Base-by-base conservation (phyloP, 2,329 filamentous ascomycete genomes). In the Clonostachys rhizophaga region DNA sequence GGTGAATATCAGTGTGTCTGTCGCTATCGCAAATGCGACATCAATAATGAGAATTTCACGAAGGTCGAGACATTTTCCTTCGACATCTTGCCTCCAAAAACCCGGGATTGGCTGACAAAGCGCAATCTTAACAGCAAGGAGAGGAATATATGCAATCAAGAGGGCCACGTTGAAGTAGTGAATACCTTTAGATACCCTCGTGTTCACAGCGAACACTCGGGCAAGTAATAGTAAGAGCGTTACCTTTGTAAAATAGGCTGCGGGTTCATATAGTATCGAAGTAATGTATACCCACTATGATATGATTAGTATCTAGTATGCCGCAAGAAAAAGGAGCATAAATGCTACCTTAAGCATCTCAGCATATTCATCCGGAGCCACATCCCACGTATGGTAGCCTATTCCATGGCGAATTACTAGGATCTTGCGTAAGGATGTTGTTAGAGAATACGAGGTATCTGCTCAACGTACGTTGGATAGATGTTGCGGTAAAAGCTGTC, bases 41-140 rank as follows among this genome's bases (percentile, higher is more conserved):
- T 67, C 64, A 12, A 56, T 52, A 3, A 60, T 55, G 47, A 66
- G 66, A 5, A 67, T 43, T n/a, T 54, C 54, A 8, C 54, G 47
- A 24, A 61, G 55, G 16, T 63, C 52, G 16, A 67, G 49, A 44
- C 64, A 66, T 13, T 46, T 50, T 3, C 46, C 45, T 12, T 49
- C 42, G 10, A 55, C 48, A 3, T 37, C 37, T 3, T 50, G 46
- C 35, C 55, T 44, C 57, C 56, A 60, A n/a, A 52, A 54, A 3
- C 47, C 47, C 3, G 33, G 35, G 30, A 59, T 52, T 3, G 58
- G 58, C n/a, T 44, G 17, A 48, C 57, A 60, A 18, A 59, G 48
- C 13, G 47, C 35, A 8, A 47, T 52, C 37, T 61, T 61, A 14
- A 60, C 43, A 4, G 51, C 49, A 48, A 56, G 53, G 14, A 58